These are phyloP conservation scores for Stromatinia cepivora DNA, from an alignment of 2,329 filamentous ascomycete genomes.

Conservation along the genomic window DNA sequence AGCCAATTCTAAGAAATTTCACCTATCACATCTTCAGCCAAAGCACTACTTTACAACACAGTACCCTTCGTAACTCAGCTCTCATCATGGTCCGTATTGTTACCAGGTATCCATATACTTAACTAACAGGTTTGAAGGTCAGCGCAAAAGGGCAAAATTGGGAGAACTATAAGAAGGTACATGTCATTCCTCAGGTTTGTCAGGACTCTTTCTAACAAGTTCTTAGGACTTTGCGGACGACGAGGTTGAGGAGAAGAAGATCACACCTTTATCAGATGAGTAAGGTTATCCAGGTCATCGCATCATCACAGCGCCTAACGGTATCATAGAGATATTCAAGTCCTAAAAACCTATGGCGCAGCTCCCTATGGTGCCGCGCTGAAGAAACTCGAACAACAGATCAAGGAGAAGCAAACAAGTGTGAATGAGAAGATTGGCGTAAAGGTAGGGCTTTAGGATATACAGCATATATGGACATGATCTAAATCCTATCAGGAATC, in stretches of 20 bases:
- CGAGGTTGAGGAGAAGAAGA: slow-evolving; percentile 99
- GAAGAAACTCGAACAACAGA: slow-evolving; percentile 98
- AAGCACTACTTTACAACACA: background rate
- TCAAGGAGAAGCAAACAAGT: slow-evolving; percentile 97
- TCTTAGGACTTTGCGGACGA: slow-evolving; percentile 73
- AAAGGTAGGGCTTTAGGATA: slow-evolving; percentile 53
- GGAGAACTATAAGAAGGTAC: slow-evolving; percentile 97
- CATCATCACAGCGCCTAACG: slow-evolving; percentile 33
- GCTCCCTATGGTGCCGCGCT: slow-evolving; percentile 91
- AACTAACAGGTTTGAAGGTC: slow-evolving; percentile 14
- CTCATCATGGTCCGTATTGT: slow-evolving; percentile 23
- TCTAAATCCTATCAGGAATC: slow-evolving; percentile 66
- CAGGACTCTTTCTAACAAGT: slow-evolving; percentile 19
- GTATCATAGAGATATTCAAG: slow-evolving; percentile 86
- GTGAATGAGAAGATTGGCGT: slow-evolving; percentile 98
- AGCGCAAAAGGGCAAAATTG: slow-evolving; percentile 70
- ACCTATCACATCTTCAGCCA: background rate
- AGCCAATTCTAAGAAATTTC: background rate
- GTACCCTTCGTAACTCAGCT: slow-evolving; percentile 8
- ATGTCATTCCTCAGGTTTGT: slow-evolving; percentile 23
- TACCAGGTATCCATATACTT: background rate
- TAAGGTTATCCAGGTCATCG: slow-evolving; percentile 51
- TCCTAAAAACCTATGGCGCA: slow-evolving; percentile 97
- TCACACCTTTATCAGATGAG: slow-evolving; percentile 95
- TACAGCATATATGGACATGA: background rate